Conservation (phyloP, 2,329 filamentous ascomycete genomes). For the Sporothrix brunneoviolacea region DNA sequence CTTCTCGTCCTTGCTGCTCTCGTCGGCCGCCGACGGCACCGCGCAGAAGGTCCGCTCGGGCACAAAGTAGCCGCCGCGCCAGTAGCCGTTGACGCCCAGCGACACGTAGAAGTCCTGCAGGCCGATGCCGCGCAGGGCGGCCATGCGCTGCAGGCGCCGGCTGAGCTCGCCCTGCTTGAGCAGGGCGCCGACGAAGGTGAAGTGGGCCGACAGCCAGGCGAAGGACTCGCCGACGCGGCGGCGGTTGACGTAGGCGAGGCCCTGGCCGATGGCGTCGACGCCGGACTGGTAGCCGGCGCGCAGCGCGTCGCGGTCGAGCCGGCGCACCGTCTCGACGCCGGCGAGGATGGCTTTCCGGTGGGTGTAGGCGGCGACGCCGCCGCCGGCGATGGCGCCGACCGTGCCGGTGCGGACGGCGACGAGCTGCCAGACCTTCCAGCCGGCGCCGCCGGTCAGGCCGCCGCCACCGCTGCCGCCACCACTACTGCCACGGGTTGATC, state of each 20-base stretch:
- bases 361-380: slow-evolving; percentile 73
- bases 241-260: slow-evolving; percentile 50
- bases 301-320: slow-evolving; percentile 41
- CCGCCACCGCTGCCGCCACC: slow-evolving; percentile 18
- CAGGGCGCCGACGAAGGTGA: slow-evolving; percentile 78
- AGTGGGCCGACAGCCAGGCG: slow-evolving; percentile 72
- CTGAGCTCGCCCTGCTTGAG: slow-evolving; percentile 67
- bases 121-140: slow-evolving; percentile 55
- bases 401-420: slow-evolving; percentile 77
- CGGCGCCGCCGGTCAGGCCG: slow-evolving; percentile 24
- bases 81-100: slow-evolving; percentile 63
- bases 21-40: slow-evolving; percentile 30
- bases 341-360: slow-evolving; percentile 62
- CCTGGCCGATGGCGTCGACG: slow-evolving; percentile 44
- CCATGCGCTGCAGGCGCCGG: slow-evolving; percentile 57
- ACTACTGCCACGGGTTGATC: slow-evolving; percentile 6
- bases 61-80: slow-evolving; percentile 52
- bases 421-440: slow-evolving; percentile 50
- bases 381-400: slow-evolving; percentile 72
- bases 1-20: background rate
- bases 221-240: slow-evolving; percentile 61
- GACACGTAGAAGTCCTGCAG: slow-evolving; percentile 71
- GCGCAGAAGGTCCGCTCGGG: slow-evolving; percentile 75
- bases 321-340: slow-evolving; percentile 39
- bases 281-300: slow-evolving; percentile 43